Evolutionary conservation across 805 yeast genomes (phyloP).

Genomic region (Komagataella ulmi): DNA sequence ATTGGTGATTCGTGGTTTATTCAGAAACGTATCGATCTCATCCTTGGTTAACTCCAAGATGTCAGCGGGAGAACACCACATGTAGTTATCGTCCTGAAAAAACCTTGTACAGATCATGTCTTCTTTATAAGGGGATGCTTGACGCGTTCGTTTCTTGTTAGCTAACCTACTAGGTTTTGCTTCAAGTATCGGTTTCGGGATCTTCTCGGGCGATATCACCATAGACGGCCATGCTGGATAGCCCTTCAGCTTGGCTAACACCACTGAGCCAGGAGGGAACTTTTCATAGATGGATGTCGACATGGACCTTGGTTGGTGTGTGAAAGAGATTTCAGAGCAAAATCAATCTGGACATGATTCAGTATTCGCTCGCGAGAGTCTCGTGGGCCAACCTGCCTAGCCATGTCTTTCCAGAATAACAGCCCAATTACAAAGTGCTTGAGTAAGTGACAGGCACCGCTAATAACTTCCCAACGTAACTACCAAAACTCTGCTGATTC

Average conservation of each 20-base stretch:
- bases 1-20: constrained; percentile 7
- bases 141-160: background rate
- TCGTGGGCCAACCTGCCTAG: background rate
- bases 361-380: background rate
- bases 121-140: constrained; percentile 2
- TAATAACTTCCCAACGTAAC: background rate
- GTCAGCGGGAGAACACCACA: constrained; percentile 29
- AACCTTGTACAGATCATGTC: constrained; percentile 4
- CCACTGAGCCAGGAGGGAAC: constrained; percentile 7
- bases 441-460: background rate
- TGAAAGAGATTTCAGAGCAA: background rate
- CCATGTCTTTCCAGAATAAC: background rate
- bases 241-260: constrained; percentile 7
- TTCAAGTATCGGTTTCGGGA: constrained; percentile 4
- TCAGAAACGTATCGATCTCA: constrained; percentile 8
- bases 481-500: background rate
- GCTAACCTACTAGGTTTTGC: constrained; percentile 3
- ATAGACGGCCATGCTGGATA: constrained; percentile 9
- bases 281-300: background rate
- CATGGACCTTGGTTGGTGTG: constrained; percentile 30
- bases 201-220: constrained; percentile 5
- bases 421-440: background rate
- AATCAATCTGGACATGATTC: background rate
- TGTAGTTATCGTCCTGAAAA: constrained; percentile 4
- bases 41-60: constrained; percentile 25